phyloP scores from a whole-genome alignment of 177 flowering plant species.

The Vitis hybrid region DNA sequence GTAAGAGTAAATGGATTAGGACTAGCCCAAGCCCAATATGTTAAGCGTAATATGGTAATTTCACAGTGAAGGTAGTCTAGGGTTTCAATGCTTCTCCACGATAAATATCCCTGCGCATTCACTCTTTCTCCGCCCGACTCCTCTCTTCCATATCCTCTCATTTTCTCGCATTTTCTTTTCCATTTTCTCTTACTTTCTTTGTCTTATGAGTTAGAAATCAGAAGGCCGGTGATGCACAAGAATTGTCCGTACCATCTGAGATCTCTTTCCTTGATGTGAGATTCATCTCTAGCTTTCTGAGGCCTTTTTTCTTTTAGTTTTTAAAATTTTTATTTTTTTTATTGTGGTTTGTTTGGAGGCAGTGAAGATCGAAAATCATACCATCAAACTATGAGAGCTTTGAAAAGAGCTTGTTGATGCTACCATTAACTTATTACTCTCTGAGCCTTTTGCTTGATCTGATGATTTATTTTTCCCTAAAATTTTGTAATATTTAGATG shows the following conservation, averaged over 20 bases:
- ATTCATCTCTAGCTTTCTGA: conserved; percentile 15
- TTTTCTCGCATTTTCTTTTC: too few species aligned
- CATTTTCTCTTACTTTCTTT: too few species aligned
- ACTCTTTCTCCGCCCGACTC: too few species aligned
- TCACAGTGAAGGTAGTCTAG: too few species aligned
- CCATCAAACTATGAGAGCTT: conserved; percentile 53
- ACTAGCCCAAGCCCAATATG: too few species aligned
- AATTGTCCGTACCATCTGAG: conserved; percentile 43
- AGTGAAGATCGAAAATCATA: conserved; percentile 28
- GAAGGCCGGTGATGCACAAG: conserved; percentile 24
- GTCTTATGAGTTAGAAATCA: background rate
- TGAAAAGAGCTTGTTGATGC: conserved; percentile 36
- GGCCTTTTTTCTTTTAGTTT: conserved; percentile 5
- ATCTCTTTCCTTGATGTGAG: conserved; percentile 14
- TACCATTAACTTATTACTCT: conserved; percentile 1
- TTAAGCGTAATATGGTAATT: too few species aligned
- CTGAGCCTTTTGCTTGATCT: conserved; percentile 21
- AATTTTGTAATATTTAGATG: background rate
- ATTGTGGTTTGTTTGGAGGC: conserved; percentile 9
- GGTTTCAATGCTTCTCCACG: too few species aligned
- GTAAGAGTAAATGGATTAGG: too few species aligned
- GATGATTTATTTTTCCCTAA: background rate
- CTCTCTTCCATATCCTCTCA: too few species aligned
- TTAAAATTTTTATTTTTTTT: background rate
- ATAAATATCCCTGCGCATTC: too few species aligned